Evolutionary conservation across 2,329 filamentous ascomycete genomes (phyloP).

Genomic region (Ophiostoma fasciatum): DNA sequence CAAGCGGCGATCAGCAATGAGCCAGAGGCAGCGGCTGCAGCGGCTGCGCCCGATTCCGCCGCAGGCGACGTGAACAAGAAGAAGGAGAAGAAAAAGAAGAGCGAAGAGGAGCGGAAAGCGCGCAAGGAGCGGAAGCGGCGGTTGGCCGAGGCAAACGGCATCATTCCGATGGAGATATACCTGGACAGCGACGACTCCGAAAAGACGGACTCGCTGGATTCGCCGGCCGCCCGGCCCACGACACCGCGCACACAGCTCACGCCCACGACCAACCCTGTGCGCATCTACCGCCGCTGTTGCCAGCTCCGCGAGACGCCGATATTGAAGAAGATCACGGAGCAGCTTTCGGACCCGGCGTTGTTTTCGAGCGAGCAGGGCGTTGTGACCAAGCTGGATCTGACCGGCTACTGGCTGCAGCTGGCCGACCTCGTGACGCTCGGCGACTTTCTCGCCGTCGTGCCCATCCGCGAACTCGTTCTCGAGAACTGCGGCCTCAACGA

Average conservation of each 20-base stretch:
- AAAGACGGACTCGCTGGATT: background rate
- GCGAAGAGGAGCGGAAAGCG: conserved; percentile 82
- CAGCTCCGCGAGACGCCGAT: conserved; percentile 87
- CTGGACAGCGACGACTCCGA: conserved; percentile 49
- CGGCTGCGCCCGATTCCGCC: conserved; percentile 10
- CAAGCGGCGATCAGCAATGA: conserved; percentile 16
- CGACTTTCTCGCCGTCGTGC: conserved; percentile 88
- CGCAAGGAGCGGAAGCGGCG: conserved; percentile 78
- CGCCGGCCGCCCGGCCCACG: conserved; percentile 17
- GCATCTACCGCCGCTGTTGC: conserved; percentile 89
- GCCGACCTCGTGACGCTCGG: conserved; percentile 76
- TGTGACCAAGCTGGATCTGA: conserved; percentile 70
- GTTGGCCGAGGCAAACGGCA: conserved; percentile 76
- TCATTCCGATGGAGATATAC: conserved; percentile 69
- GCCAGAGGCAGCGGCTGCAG: no score
- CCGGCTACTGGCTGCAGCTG: conserved; percentile 68
- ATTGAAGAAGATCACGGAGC: conserved; percentile 79
- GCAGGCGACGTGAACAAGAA: conserved; percentile 42
- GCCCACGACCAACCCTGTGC: conserved; percentile 78
- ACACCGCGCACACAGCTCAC: conserved; percentile 42
- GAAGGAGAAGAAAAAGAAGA: conserved; percentile 92
- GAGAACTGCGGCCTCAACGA: conserved; percentile 81
- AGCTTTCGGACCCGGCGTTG: conserved; percentile 60
- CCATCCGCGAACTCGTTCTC: conserved; percentile 70
- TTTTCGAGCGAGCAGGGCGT: conserved; percentile 54